Evolutionary conservation across 2,329 filamentous ascomycete species (phyloP), one percentile per base, ranked within the genome.

Genomic region (Aspergillus tubingensis): DNA sequence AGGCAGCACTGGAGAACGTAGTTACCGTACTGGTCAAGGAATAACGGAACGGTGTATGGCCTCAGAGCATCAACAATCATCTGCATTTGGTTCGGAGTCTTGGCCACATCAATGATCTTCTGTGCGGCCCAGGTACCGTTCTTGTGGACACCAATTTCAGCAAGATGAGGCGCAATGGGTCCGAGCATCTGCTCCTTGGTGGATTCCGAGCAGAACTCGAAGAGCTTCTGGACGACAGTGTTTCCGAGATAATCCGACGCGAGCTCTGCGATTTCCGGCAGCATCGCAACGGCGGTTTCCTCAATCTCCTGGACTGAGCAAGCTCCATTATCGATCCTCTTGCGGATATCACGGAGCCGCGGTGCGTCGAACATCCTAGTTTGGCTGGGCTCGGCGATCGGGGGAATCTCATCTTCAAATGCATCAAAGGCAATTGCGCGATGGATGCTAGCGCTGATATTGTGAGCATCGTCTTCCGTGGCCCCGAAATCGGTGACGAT

Each of bases 71-170:
- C 88, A 27, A 95, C 90, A 71, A 99, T 94, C 79, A 92, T 81
- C 50, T 82, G 80, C 88, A 95, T 94, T 78, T 98, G 93, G 43
- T 82, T 81, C 5, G 90, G 87, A 0, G 90, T 92, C 78, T 95
- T 92, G 75, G 92, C 94, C 6, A 96, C 92, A 71, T 98, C 94
- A 68, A 99, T 98, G 71, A 99, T 98, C 84, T 98, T 99, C 79
- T 99, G 95, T 1, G 95, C 95, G 57, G 95, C 95, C 95, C 95
- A 99, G 1, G 95, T 99, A 64, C 95, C 95, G 71, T 99, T 99
- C 85, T 99, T 99, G 84, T 99, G 95, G 7, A 97, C 88, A 69
- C 95, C 95, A 77, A 98, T 97, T 78, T 98, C 93, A 25, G 94
- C 92, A 74, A 98, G 85, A 73, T 97, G 93, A 60, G 94, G 93